Evolutionary conservation across 805 yeast species (phyloP).

Genomic region (Hanseniaspora nectarophila): DNA sequence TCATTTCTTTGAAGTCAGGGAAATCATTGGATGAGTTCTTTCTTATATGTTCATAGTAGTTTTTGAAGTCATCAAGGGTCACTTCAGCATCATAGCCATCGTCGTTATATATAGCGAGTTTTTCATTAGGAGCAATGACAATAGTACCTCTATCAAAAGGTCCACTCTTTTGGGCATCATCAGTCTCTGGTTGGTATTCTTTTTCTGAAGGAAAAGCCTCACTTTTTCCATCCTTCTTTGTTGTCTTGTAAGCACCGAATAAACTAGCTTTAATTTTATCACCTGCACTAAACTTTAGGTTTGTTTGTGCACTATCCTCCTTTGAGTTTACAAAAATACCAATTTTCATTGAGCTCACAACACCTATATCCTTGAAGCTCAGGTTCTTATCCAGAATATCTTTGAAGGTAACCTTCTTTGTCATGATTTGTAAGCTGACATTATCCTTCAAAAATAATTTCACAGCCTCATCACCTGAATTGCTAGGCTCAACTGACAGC

Average conservation of each 20-base stretch:
- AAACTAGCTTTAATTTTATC: background rate
- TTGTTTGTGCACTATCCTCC: background rate
- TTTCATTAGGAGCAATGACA: slow-evolving; percentile 5
- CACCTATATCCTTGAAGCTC: slow-evolving; percentile 3
- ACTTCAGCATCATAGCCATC: slow-evolving; percentile 35
- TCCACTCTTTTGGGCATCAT: background rate
- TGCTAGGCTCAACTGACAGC: background rate
- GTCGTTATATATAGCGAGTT: slow-evolving; percentile 18
- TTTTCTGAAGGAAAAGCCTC: background rate
- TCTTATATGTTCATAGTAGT: slow-evolving; percentile 38
- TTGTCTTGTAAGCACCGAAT: background rate
- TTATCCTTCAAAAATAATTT: background rate
- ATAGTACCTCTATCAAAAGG: background rate
- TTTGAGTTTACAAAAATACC: slow-evolving; percentile 4
- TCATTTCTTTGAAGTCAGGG: slow-evolving; percentile 15
- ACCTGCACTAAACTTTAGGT: background rate
- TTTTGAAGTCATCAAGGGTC: slow-evolving; percentile 41
- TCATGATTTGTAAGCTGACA: slow-evolving; percentile 6
- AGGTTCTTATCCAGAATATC: background rate
- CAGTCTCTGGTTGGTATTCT: background rate
- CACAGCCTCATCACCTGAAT: background rate
- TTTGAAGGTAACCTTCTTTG: slow-evolving; percentile 1
- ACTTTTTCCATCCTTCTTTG: background rate
- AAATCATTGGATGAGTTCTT: slow-evolving; percentile 12
- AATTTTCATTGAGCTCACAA: slow-evolving; percentile 3